These are phyloP conservation scores for Croton laevigatus DNA, from an alignment of 441 rosid genomes.

Conservation along the genomic window DNA sequence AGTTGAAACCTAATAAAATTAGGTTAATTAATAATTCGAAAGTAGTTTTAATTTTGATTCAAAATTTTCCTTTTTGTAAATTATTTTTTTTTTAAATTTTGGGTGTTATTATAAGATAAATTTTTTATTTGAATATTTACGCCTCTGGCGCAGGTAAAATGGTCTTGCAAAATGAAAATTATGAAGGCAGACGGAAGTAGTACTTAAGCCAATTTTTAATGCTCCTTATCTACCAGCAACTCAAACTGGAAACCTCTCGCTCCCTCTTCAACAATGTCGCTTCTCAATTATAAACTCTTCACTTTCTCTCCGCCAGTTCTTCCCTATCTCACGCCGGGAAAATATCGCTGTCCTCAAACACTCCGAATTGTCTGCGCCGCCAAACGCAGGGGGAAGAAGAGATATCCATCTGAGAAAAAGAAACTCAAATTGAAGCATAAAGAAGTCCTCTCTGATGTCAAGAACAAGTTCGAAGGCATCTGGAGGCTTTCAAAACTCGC, in stretches of 20 bases:
- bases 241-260: not conserved
- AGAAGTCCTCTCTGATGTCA: conserved; percentile 41
- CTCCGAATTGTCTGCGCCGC: conserved; percentile 38
- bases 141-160: no score
- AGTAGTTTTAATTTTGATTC: no score
- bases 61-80: no score
- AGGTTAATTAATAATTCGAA: no score
- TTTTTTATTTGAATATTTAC: no score
- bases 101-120: no score
- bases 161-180: no score
- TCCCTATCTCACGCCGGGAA: conserved; percentile 16
- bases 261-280: conserved; percentile 26
- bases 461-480: conserved; percentile 69
- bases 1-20: no score
- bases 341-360: conserved; percentile 30
- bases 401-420: conserved; percentile 95
- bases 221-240: conserved; percentile 2
- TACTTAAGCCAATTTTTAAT: no score
- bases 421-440: conserved; percentile 61
- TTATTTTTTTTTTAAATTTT: no score
- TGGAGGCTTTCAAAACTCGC: conserved; percentile 87
- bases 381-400: conserved; percentile 74
- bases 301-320: conserved; percentile 17
- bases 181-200: no score
- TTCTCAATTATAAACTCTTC: conserved; percentile 18